Percentiles rank a stretch among this genome's conserved stretches.
These are phyloP conservation scores for Xylariaceae sp. DNA, from an alignment of 2,329 filamentous ascomycete species.

Conservation along the genomic window DNA sequence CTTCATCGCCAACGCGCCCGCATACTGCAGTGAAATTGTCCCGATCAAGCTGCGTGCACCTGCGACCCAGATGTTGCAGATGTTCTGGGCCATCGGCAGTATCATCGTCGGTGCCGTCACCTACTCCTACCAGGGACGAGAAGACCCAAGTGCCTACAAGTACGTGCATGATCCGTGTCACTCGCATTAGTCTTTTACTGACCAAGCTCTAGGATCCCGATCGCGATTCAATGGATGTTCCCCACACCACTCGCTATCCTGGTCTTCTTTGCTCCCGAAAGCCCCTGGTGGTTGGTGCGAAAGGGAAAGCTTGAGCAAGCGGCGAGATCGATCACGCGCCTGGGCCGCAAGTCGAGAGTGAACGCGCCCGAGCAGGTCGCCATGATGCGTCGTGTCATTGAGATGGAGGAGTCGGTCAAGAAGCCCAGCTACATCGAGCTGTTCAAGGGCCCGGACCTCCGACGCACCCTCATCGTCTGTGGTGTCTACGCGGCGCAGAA, in stretches of 20 bases:
- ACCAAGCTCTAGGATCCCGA: slow-evolving; percentile 37
- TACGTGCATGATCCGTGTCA: too few relatives aligned
- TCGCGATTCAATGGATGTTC: slow-evolving; percentile 52
- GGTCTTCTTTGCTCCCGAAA: slow-evolving; percentile 43
- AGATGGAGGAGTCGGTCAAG: slow-evolving; percentile 40
- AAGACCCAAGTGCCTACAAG: slow-evolving; percentile 24
- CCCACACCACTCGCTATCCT: slow-evolving; percentile 45
- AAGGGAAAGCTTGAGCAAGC: slow-evolving; percentile 39
- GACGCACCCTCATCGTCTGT: slow-evolving; percentile 48
- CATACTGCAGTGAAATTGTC: slow-evolving; percentile 52
- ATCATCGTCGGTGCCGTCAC: slow-evolving; percentile 54
- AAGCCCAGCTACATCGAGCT: slow-evolving; percentile 31
- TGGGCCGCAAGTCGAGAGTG: slow-evolving; percentile 33
- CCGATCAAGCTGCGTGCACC: slow-evolving; percentile 50
- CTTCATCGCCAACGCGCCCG: slow-evolving; percentile 58
- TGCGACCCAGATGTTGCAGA: slow-evolving; percentile 55
- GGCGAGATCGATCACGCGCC: slow-evolving; percentile 37
- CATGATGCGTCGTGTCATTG: slow-evolving; percentile 52
- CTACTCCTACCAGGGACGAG: slow-evolving; percentile 40
- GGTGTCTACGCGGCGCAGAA: slow-evolving; percentile 53
- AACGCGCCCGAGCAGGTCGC: slow-evolving; percentile 39
- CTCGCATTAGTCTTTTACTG: too few relatives aligned
- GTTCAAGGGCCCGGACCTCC: slow-evolving; percentile 45
- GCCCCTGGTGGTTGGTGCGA: slow-evolving; percentile 49
- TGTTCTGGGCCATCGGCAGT: slow-evolving; percentile 56